A percentile compares a stretch with the other conserved stretches of the same genome.
These are phyloP conservation scores for Coemansia guatemalensis DNA, from an alignment of 192 early-diverging fungal genomes.

Conservation along the genomic window DNA sequence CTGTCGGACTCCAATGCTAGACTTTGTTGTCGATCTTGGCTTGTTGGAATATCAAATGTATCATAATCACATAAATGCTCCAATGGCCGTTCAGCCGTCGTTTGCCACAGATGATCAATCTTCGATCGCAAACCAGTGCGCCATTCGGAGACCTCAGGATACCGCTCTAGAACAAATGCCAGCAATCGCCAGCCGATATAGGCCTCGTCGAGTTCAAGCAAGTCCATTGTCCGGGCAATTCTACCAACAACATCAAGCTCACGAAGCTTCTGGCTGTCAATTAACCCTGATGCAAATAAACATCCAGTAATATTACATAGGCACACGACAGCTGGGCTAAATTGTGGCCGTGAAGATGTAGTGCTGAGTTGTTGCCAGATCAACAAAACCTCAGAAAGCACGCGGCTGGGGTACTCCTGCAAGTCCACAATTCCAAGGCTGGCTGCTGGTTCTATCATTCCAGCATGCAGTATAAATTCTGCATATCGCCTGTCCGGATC, in stretches of 20 bases:
- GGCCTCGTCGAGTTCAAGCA: conserved; percentile 32
- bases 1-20: neutral
- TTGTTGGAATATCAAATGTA: neutral
- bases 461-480: conserved; percentile 7
- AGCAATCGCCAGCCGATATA: conserved; percentile 37
- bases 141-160: conserved; percentile 11
- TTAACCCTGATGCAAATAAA: conserved; percentile 12
- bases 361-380: conserved; percentile 26
- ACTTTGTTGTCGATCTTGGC: neutral
- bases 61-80: conserved; percentile 15
- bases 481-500: conserved; percentile 25
- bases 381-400: conserved; percentile 13
- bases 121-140: neutral
- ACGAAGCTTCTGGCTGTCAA: conserved; percentile 11
- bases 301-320: conserved; percentile 22
- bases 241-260: conserved; percentile 3
- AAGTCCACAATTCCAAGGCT: conserved; percentile 13
- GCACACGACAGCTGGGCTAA: conserved; percentile 18
- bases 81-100: neutral
- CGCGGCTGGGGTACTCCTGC: neutral
- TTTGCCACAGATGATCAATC: conserved; percentile 5
- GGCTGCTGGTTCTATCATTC: neutral
- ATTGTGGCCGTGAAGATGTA: conserved; percentile 11
- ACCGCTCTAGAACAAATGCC: conserved; percentile 8
- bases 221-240: conserved; percentile 15